These are phyloP conservation scores for Tolypocladium guangdongense DNA, from an alignment of 2,329 filamentous ascomycete genomes.

Conservation along the genomic window DNA sequence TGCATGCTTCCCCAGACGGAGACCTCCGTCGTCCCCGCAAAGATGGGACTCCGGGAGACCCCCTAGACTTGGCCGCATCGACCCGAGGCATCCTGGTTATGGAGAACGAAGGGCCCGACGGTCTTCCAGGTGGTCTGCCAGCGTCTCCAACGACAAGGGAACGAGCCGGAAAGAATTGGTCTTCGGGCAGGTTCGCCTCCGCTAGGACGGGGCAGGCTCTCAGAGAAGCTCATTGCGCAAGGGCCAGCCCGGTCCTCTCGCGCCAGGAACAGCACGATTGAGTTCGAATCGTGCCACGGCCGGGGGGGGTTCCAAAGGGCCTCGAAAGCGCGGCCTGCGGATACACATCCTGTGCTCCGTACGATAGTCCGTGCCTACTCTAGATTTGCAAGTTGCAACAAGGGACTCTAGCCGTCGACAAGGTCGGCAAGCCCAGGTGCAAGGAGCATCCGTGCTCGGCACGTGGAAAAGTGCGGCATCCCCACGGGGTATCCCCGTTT, in stretches of 20 bases:
- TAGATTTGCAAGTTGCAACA: background rate
- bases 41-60: background rate
- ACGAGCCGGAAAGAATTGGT: background rate
- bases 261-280: background rate
- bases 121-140: no score
- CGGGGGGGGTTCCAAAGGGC: background rate
- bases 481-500: conserved; percentile 7
- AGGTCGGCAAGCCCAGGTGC: background rate
- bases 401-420: background rate
- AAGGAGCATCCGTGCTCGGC: background rate
- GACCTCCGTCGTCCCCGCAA: conserved; percentile 2
- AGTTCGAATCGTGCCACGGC: background rate
- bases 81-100: background rate
- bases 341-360: background rate
- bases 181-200: background rate
- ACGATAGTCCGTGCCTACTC: no score
- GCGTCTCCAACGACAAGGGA: background rate
- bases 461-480: conserved; percentile 4
- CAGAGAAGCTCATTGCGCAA: background rate
- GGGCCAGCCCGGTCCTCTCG: background rate
- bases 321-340: background rate
- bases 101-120: no score
- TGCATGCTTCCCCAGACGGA: background rate
- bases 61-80: background rate
- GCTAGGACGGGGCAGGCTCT: background rate